Conservation (phyloP, 371 early-diverging fungal genomes). For the Amoeboradix gromovi region DNA sequence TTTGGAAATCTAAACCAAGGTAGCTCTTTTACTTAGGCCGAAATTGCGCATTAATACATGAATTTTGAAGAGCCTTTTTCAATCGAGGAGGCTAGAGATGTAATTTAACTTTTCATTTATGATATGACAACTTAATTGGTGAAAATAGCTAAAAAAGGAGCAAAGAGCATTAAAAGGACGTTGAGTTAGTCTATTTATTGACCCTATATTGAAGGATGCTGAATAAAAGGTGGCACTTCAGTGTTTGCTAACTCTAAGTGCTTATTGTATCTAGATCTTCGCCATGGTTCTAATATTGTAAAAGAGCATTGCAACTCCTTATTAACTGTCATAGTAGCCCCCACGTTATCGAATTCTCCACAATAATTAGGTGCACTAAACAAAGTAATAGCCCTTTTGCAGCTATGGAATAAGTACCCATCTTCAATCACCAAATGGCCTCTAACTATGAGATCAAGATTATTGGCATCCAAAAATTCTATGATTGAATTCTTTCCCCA, state of each 20-base stretch:
- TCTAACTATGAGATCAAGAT: constrained; percentile 66
- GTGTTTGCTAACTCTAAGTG: background rate
- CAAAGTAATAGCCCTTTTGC: constrained; percentile 69
- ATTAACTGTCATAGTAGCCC: constrained; percentile 82
- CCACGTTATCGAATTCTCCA: constrained; percentile 88
- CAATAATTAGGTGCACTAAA: constrained; percentile 97
- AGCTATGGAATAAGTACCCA: constrained; percentile 92
- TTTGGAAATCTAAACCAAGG: no score
- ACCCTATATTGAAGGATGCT: background rate
- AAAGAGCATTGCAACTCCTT: constrained; percentile 70
- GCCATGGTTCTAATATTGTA: constrained; percentile 16
- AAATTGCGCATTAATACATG: no score
- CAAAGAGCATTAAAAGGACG: no score
- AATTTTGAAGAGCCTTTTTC: no score
- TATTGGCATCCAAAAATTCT: constrained; percentile 39
- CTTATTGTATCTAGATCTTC: background rate
- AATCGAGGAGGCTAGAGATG: no score
- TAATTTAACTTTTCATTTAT: no score
- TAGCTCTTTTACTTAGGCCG: no score
- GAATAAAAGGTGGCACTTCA: background rate
- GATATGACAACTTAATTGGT: no score
- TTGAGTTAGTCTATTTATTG: no score
- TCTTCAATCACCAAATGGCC: constrained; percentile 97
- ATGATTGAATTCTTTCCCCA: constrained; percentile 70
- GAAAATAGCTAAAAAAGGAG: no score